phyloP scores from a whole-genome alignment of 192 early-diverging fungal genomes.

The Tieghemiomyces parasiticus region DNA sequence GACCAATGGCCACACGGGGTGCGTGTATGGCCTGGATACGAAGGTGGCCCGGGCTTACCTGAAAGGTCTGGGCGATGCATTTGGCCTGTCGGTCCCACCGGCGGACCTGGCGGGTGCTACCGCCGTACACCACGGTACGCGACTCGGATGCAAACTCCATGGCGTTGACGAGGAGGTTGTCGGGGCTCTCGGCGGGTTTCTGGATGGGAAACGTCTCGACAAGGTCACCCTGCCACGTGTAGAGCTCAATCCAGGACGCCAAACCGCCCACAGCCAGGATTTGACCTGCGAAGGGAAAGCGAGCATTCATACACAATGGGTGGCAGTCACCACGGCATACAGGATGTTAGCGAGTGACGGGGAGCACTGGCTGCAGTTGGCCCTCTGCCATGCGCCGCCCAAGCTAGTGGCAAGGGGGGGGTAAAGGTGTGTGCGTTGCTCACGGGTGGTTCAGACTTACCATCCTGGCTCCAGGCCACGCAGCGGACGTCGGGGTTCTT shows the following conservation, averaged over 20 bases:
- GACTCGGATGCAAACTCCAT: constrained; percentile 10
- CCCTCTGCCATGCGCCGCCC: background rate
- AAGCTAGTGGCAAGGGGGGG: background rate
- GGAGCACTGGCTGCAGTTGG: no score
- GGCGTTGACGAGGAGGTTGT: background rate
- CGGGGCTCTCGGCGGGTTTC: background rate
- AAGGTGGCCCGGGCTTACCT: no score
- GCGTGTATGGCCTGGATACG: no score
- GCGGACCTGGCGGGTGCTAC: background rate
- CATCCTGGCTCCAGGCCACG: constrained; percentile 9
- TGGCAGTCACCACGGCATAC: background rate
- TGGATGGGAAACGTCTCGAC: constrained; percentile 2
- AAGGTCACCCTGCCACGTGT: background rate
- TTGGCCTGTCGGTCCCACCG: constrained; percentile 7
- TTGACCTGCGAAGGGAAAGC: background rate
- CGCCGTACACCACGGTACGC: constrained; percentile 3
- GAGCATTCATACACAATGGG: background rate
- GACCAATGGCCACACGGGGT: no score
- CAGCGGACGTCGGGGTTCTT: background rate
- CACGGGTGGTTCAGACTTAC: background rate
- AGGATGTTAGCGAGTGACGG: background rate
- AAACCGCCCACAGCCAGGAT: constrained; percentile 1
- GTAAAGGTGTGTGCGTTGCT: background rate
- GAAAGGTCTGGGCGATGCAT: constrained; percentile 9
- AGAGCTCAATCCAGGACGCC: constrained; percentile 6